These are phyloP conservation scores for Sporothrix schenckii DNA, from an alignment of 2,329 filamentous ascomycete genomes.

Conservation along the genomic window DNA sequence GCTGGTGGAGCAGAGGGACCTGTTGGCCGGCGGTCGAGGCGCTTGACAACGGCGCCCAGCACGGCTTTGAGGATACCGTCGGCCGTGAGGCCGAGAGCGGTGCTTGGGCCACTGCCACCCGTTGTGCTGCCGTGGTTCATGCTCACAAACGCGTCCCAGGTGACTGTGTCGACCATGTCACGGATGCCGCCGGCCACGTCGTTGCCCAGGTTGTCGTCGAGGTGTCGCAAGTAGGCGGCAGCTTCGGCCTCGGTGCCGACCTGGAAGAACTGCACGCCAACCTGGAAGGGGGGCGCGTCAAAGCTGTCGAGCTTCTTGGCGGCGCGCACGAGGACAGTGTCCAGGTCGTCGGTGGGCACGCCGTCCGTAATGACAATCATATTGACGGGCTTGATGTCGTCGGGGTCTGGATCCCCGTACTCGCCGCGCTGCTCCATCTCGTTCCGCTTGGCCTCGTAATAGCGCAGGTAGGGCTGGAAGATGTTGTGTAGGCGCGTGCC, in stretches of 20 bases:
- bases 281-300: conserved; percentile 74
- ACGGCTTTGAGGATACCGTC: conserved; percentile 80
- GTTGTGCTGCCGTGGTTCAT: not conserved
- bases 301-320: conserved; percentile 72
- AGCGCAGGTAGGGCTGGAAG: conserved; percentile 69
- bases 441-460: conserved; percentile 47
- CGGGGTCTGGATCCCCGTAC: conserved; percentile 44
- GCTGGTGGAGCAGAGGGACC: not conserved
- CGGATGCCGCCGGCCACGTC: conserved; percentile 56
- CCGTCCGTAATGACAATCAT: conserved; percentile 95
- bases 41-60: conserved; percentile 69
- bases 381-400: conserved; percentile 73
- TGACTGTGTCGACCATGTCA: conserved; percentile 91
- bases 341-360: conserved; percentile 75
- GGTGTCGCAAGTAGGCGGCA: conserved; percentile 63
- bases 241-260: conserved; percentile 74
- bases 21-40: conserved; percentile 32
- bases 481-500: conserved; percentile 72
- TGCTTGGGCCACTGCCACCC: conserved; percentile 41
- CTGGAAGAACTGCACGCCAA: conserved; percentile 96
- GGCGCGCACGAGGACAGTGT: conserved; percentile 65
- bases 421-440: conserved; percentile 39
- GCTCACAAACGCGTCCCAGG: conserved; percentile 59
- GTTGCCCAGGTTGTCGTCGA: conserved; percentile 73
- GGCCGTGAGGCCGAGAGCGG: conserved; percentile 57